phyloP scores from a whole-genome alignment of 805 yeast genomes.

The Pichia kluyveri region DNA sequence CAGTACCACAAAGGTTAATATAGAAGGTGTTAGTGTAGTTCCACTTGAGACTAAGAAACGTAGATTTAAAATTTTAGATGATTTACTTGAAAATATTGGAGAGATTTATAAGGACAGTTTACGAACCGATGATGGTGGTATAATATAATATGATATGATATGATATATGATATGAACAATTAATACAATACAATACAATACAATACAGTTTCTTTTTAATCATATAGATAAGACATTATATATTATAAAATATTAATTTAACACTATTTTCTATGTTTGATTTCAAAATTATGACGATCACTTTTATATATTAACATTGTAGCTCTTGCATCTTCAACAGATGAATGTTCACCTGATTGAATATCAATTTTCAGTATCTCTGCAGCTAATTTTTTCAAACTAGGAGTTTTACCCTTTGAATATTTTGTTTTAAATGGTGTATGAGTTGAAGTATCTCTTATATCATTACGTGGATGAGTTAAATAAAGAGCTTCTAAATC shows the following conservation, averaged over 20 bases:
- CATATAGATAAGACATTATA: neutral
- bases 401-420: conserved; percentile 63
- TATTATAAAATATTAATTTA: neutral
- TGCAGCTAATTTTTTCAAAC: conserved; percentile 54
- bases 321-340: conserved; percentile 85
- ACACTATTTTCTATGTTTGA: neutral
- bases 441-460: conserved; percentile 69
- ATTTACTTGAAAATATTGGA: neutral
- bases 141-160: neutral
- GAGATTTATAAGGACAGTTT: neutral
- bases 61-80: neutral
- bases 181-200: no score
- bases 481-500: conserved; percentile 63
- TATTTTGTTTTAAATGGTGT: conserved; percentile 46
- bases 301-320: conserved; percentile 73
- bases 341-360: conserved; percentile 71
- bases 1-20: neutral
- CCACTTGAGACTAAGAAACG: neutral
- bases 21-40: neutral
- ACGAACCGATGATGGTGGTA: neutral
- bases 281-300: conserved; percentile 45
- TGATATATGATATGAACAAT: no score
- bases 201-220: no score
- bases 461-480: conserved; percentile 53
- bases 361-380: conserved; percentile 52